phyloP scores from a whole-genome alignment of 176 grass and related monocot genomes.

The Zea mays region DNA sequence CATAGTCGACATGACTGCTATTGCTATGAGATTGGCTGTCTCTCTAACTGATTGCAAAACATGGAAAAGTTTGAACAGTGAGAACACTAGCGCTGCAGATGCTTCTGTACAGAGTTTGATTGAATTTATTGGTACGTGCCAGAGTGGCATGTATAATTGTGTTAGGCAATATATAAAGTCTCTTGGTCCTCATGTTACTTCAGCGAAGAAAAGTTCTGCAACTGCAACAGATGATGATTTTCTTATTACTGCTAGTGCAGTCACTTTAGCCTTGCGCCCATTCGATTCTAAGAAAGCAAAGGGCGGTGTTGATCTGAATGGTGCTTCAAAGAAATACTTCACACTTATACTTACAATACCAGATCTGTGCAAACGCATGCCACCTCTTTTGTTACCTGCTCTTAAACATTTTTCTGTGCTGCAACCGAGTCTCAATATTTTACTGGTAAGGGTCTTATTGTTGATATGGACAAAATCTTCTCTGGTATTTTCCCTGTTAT shows the following conservation, averaged over 20 bases:
- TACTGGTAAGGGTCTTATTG: conserved; percentile 73
- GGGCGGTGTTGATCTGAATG: conserved; percentile 43
- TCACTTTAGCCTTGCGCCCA: conserved; percentile 79
- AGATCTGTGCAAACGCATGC: conserved; percentile 67
- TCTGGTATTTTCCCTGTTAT: conserved; percentile 15
- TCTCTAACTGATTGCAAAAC: conserved; percentile 85
- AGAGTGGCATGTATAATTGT: conserved; percentile 64
- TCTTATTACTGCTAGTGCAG: conserved; percentile 79
- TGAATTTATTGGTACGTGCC: conserved; percentile 57
- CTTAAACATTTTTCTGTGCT: conserved; percentile 70
- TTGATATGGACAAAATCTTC: conserved; percentile 20
- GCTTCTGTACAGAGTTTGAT: conserved; percentile 63
- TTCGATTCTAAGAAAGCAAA: conserved; percentile 65
- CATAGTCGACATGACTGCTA: conserved; percentile 52
- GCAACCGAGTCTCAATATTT: conserved; percentile 59
- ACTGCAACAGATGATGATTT: conserved; percentile 54
- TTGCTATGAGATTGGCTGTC: conserved; percentile 77
- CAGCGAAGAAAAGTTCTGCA: conserved; percentile 47
- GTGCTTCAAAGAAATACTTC: conserved; percentile 60
- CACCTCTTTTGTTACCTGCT: conserved; percentile 72
- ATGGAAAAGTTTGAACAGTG: conserved; percentile 67
- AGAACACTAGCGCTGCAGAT: conserved; percentile 51
- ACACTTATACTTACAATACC: conserved; percentile 82
- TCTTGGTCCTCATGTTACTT: conserved; percentile 44
- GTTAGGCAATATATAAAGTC: conserved; percentile 69